Conservation (phyloP, 2,329 filamentous ascomycete species). For the Fusarium agapanthi region DNA sequence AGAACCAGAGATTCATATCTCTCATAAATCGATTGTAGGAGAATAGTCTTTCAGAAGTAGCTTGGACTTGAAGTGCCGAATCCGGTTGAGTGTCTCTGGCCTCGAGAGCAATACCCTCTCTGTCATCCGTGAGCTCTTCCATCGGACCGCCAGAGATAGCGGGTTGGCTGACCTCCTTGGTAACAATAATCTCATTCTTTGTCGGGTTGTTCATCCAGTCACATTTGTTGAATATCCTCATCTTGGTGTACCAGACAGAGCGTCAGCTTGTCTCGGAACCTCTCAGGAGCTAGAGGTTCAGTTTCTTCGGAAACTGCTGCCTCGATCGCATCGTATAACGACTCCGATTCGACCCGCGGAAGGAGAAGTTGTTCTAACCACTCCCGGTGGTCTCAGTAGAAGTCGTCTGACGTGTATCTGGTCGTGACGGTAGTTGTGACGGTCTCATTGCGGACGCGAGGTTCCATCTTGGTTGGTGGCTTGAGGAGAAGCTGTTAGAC, state of each 20-base stretch:
- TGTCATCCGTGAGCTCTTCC: neutral
- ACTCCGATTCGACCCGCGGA: neutral
- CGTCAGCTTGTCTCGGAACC: neutral
- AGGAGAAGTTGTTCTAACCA: neutral
- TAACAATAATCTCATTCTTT: neutral
- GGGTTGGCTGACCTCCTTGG: neutral
- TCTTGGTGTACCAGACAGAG: neutral
- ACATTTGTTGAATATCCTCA: rapidly evolving
- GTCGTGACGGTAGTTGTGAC: rapidly evolving
- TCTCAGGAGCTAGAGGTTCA: neutral
- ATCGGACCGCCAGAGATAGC: neutral
- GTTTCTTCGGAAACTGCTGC: neutral
- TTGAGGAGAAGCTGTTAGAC: too few species aligned
- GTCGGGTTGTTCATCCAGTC: neutral
- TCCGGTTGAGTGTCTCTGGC: neutral
- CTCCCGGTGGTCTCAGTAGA: neutral
- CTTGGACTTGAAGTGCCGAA: neutral
- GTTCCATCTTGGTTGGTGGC: neutral
- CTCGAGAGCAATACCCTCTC: neutral
- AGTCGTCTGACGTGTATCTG: neutral
- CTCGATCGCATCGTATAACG: rapidly evolving
- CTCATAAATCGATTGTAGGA: neutral
- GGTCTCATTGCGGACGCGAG: neutral
- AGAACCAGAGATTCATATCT: neutral
- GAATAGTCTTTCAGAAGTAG: neutral